Evolutionary conservation across 371 early-diverging fungal genomes (phyloP), one percentile per base, ranked within the genome.

Genomic region (Rhizomucor pusillus): DNA sequence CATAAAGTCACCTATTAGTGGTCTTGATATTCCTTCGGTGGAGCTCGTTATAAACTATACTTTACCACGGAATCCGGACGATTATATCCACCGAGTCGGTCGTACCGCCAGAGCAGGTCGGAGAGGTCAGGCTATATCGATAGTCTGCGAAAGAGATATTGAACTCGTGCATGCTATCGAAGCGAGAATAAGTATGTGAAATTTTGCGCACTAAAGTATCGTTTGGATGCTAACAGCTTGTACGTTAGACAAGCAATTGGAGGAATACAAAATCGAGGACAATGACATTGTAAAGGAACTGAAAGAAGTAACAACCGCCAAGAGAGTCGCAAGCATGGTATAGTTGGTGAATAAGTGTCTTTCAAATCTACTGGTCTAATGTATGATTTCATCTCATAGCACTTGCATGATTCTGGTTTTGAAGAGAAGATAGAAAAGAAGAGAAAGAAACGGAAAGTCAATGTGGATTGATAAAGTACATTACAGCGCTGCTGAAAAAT

Each of bases 51-150:
- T 99, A 52, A 99, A 99, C 62, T 97, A 91, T 70, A 97, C 99
- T 67, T 79, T 99, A 10, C 99, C 99, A n/a, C 86, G 91, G n/a
- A 92, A 94, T 66, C 89, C 97, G 7, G 90, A 94, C 40, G 97
- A 96, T 59, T 99, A 99, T 66, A 90, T 99, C 50, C 99, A 99
- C 73, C 86, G 99, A 52, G 97, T 98, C 5, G 99, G 99, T 60
- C 91, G 99, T 77, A 99, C 99, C 11, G 99, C 99, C 25, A 90
- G 99, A 70, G 95, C 97, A 4, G 97, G 89, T 22, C 73, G 94
- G 46, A 90, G 89, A 19, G 99, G 99, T 69, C 73, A 88, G 43
- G 88, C 99, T 1, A 57, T 99, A 34, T 90, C 97, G 0, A 81
- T 99, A 47, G 90, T 98, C 24, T 84, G 95, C 2, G 97, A 98